Percentiles rank a stretch among this genome's conserved stretches.
phyloP scores from a whole-genome alignment of 257 asterid genomes.

The Solanum ossicruentum region DNA sequence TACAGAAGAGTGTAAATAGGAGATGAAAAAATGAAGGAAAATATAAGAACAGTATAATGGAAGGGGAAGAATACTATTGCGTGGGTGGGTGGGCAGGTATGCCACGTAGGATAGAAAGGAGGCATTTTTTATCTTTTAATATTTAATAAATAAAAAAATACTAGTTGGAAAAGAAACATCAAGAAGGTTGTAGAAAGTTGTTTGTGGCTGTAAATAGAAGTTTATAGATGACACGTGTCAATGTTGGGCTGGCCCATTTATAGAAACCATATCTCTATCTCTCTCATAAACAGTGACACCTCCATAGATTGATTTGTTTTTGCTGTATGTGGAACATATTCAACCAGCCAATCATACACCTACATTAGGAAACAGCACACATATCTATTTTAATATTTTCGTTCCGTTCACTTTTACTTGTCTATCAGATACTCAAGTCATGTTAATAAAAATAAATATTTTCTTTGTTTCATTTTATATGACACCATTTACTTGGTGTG shows the following conservation, averaged over 20 bases:
- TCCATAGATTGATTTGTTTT: not conserved
- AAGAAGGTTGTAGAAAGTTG: conserved; percentile 24
- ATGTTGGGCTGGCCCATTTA: not conserved
- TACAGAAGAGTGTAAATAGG: conserved; percentile 1
- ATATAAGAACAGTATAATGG: not conserved
- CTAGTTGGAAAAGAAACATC: conserved; percentile 17
- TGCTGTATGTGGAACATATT: conserved; percentile 10
- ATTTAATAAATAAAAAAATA: not conserved
- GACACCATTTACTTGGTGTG: too few relatives aligned
- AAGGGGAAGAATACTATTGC: not conserved
- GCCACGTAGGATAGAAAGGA: conserved; percentile 33
- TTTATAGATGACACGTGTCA: conserved; percentile 34
- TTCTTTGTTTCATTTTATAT: too few relatives aligned
- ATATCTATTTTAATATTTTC: not conserved
- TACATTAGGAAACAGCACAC: not conserved
- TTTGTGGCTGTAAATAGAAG: conserved; percentile 48
- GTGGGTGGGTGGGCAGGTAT: not conserved
- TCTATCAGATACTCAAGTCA: too few relatives aligned
- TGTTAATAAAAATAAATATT: too few relatives aligned
- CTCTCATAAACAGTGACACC: not conserved
- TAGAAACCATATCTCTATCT: not conserved
- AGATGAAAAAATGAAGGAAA: conserved; percentile 5
- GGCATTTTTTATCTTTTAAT: not conserved
- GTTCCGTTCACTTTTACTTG: too few relatives aligned
- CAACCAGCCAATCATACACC: conserved; percentile 4